A percentile compares a stretch with the other conserved stretches of the same genome.
phyloP scores from a whole-genome alignment of 2,329 filamentous ascomycete species.

The Mycocentrospora acerina region DNA sequence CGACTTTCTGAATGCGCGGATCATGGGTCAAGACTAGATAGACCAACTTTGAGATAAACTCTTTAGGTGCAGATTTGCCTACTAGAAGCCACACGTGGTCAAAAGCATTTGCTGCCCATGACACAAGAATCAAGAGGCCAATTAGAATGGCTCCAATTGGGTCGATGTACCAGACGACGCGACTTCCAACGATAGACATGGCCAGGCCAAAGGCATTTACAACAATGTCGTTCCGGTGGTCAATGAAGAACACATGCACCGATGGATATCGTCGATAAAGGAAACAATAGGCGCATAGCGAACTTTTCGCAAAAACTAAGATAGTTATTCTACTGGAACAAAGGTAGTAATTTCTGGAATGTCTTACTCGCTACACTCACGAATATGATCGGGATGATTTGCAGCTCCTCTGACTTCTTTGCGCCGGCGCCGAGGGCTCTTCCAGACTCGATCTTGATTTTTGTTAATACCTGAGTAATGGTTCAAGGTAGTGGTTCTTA shows the following conservation, averaged over 20 bases:
- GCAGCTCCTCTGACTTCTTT: constrained; percentile 47
- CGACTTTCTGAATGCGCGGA: constrained; percentile 57
- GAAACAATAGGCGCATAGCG: constrained; percentile 58
- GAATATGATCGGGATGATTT: constrained; percentile 58
- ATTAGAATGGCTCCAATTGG: constrained; percentile 63
- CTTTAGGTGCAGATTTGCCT: constrained; percentile 61
- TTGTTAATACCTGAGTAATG: constrained; percentile 25
- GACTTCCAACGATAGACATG: constrained; percentile 58
- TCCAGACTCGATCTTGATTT: constrained; percentile 55
- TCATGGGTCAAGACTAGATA: constrained; percentile 60
- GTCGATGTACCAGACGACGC: constrained; percentile 61
- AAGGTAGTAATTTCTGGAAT: background rate
- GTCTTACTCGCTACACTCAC: constrained; percentile 56
- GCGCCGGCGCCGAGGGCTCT: constrained; percentile 52
- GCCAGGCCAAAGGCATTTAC: constrained; percentile 59
- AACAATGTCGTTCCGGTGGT: constrained; percentile 59
- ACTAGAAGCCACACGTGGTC: constrained; percentile 64
- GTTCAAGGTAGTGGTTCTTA: constrained; percentile 34
- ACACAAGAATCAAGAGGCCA: constrained; percentile 61
- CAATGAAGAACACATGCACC: constrained; percentile 59
- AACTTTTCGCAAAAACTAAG: constrained; percentile 54
- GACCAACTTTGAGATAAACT: constrained; percentile 58
- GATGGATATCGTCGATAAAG: constrained; percentile 56
- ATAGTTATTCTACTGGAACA: no score
- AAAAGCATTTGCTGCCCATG: constrained; percentile 62